Evolutionary conservation across 805 yeast species (phyloP).

Genomic region (Sugiyamaella valdiviana): DNA sequence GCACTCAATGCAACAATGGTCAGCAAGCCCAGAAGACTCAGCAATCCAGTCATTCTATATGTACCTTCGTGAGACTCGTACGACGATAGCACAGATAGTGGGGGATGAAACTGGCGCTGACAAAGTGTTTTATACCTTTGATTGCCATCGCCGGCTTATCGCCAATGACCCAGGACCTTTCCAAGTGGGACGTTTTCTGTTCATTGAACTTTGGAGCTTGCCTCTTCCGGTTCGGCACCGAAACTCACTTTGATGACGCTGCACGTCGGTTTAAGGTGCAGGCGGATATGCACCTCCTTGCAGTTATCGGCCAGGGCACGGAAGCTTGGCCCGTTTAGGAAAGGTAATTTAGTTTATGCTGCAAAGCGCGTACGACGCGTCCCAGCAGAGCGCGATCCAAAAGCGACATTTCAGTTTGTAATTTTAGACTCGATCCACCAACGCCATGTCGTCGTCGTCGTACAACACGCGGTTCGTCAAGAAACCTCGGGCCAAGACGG

Average conservation of each 20-base stretch:
- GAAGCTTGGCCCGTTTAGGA: background rate
- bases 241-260: background rate
- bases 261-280: background rate
- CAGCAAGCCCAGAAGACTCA: background rate
- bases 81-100: too few relatives aligned
- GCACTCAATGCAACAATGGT: background rate
- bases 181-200: too few relatives aligned
- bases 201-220: too few relatives aligned
- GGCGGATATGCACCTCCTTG: background rate
- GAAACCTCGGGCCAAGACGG: slow-evolving; percentile 11
- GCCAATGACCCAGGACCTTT: too few relatives aligned
- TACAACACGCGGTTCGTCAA: slow-evolving; percentile 14
- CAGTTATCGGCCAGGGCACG: background rate
- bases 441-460: background rate
- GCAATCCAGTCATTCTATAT: background rate
- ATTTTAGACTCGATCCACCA: too few relatives aligned
- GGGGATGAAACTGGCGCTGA: too few relatives aligned
- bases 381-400: too few relatives aligned
- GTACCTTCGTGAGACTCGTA: too few relatives aligned
- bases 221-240: background rate
- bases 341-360: background rate
- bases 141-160: too few relatives aligned
- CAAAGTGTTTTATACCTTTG: too few relatives aligned
- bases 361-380: background rate
- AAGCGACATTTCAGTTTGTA: too few relatives aligned